Percentiles rank a stretch among this genome's conserved stretches.
Evolutionary conservation across 2,329 filamentous ascomycete species (phyloP).

Genomic region (Diaporthe caulivora): DNA sequence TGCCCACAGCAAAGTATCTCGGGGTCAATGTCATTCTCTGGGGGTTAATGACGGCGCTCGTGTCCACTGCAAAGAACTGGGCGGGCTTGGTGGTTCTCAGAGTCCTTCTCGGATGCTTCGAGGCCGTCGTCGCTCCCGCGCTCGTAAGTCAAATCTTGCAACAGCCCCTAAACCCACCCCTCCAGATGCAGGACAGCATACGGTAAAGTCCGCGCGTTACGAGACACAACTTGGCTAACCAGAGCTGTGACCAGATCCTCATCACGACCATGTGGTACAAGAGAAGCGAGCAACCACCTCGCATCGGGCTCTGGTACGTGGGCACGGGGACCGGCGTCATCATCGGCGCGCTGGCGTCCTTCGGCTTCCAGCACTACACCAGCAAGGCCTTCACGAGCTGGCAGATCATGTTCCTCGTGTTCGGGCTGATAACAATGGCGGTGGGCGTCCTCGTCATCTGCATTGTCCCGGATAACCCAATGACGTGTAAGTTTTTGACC

Average conservation of each 20-base stretch:
- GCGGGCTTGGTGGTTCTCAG: constrained; percentile 61
- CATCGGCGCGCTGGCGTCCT: constrained; percentile 47
- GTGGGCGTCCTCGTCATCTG: constrained; percentile 34
- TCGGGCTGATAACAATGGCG: constrained; percentile 36
- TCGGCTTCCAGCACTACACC: constrained; percentile 48
- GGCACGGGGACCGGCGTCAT: constrained; percentile 49
- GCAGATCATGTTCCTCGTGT: constrained; percentile 41
- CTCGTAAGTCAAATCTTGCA: constrained; percentile 46
- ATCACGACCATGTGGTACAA: constrained; percentile 51
- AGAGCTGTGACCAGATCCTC: constrained; percentile 16
- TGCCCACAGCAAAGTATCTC: constrained; percentile 66
- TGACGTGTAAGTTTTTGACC: constrained; percentile 33
- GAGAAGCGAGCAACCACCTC: constrained; percentile 48
- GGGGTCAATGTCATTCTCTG: constrained; percentile 58
- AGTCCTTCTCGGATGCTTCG: constrained; percentile 65
- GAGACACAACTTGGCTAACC: neutral
- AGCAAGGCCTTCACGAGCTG: constrained; percentile 40
- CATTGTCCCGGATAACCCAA: constrained; percentile 37
- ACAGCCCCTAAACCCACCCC: neutral
- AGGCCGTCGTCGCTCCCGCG: constrained; percentile 65
- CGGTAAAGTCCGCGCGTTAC: neutral
- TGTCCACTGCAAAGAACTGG: constrained; percentile 63
- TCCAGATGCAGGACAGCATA: neutral
- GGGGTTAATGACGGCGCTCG: constrained; percentile 61
- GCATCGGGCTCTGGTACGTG: constrained; percentile 50